Evolutionary conservation across 768 basidiomycete genomes (phyloP), one percentile per base, ranked within the genome.

Genomic region (Grammothele lineata): DNA sequence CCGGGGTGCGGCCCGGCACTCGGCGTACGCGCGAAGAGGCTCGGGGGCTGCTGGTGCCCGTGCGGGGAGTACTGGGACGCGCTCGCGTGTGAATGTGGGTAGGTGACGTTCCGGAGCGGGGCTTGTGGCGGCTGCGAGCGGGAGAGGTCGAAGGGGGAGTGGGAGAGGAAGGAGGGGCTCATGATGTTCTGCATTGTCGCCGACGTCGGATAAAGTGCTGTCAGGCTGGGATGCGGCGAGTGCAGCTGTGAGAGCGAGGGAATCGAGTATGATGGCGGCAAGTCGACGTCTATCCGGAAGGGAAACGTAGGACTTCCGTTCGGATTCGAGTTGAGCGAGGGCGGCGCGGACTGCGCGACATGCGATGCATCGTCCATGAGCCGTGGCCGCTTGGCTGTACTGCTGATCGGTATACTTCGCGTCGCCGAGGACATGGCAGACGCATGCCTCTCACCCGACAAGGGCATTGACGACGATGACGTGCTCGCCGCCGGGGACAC

Each of bases 361-460:
- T 47, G 53, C 27, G 34, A 49, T 18, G 26, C 33, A 48, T 51
- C 57, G 37, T 50, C 52, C 6, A 55, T 35, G 3, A 53, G 39
- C 14, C 59, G 53, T 1, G 55, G 59, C 14, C 59, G 54, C 26
- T 57, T 58, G n/a, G 53, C 53, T n/a, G 51, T 44, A 32, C 48
- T 54, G 54, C 46, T 47, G 40, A 43, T 49, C 24, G 51, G 48
- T 4, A 45, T 14, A 35, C 40, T 42, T 23, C 58, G 58, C 21
- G 53, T 42, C 12, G 54, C 37, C 3, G 57, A 52, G 36, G 55
- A 37, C 6, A 51, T 35, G 6, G 47, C 32, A 19, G 45, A 50
- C 27, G 55, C 54, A 40, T 57, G 57, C 22, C 62, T 59, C 40
- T 65, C 65, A 32, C 59, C 58, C 21, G 63, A 62, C 37, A 62